Evolutionary conservation across 2,329 filamentous ascomycete species (phyloP).

Genomic region (Rachicladosporium sp.): DNA sequence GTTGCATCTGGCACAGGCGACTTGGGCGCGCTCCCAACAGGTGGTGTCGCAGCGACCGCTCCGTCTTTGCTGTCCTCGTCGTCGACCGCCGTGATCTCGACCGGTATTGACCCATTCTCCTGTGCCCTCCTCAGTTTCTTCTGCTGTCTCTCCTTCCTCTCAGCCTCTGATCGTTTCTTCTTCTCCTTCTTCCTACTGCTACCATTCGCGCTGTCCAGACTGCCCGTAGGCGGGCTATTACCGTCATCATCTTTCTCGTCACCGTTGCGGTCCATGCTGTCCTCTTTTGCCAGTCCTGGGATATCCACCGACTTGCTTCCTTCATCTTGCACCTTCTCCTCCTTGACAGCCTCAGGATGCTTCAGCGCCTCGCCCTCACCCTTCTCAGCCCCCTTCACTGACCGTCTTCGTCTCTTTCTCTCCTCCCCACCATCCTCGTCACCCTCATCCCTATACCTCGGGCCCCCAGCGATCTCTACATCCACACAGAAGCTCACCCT

Average conservation of each 20-base stretch:
- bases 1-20: constrained; percentile 24
- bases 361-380: constrained; percentile 66
- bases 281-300: constrained; percentile 16
- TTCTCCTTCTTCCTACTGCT: constrained; percentile 75
- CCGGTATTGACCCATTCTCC: constrained; percentile 73
- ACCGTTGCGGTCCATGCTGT: constrained; percentile 19
- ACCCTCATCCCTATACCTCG: constrained; percentile 54
- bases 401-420: constrained; percentile 47
- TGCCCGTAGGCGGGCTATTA: constrained; percentile 10
- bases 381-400: constrained; percentile 50
- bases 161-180: constrained; percentile 88
- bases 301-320: constrained; percentile 8
- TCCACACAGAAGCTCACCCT: constrained; percentile 93
- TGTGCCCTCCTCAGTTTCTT: constrained; percentile 74
- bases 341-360: constrained; percentile 42
- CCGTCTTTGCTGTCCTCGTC: constrained; percentile 37
- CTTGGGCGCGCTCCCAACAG: constrained; percentile 5
- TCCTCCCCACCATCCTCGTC: constrained; percentile 38
- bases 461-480: constrained; percentile 86
- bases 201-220: constrained; percentile 14
- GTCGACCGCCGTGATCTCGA: constrained; percentile 65
- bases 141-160: constrained; percentile 83
- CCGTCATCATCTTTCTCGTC: constrained; percentile 8
- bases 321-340: constrained; percentile 42
- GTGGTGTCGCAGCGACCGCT: constrained; percentile 1